phyloP scores from a whole-genome alignment of 2,329 filamentous ascomycete species.

The Beauveria caledonica region DNA sequence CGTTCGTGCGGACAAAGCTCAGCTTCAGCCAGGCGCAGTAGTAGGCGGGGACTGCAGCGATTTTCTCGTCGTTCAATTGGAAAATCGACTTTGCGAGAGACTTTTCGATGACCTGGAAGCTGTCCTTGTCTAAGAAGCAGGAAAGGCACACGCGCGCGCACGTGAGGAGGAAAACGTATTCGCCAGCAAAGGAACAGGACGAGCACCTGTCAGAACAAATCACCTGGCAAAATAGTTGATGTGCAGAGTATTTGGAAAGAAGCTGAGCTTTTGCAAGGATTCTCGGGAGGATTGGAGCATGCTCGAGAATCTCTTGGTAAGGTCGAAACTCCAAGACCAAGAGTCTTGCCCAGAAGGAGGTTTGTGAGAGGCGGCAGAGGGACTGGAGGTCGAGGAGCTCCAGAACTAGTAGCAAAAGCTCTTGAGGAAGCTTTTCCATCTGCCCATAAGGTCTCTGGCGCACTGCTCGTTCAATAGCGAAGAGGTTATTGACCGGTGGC shows the following conservation, averaged over 20 bases:
- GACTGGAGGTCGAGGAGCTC: background rate
- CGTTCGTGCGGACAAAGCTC: background rate
- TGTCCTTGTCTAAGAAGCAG: background rate
- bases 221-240: background rate
- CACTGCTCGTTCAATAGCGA: background rate
- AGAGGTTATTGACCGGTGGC: background rate
- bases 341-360: background rate
- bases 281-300: background rate
- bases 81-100: background rate
- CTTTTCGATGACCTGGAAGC: background rate
- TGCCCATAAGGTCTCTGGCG: accelerated
- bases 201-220: background rate
- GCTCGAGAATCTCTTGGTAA: background rate
- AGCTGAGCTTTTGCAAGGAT: background rate
- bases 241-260: background rate
- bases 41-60: background rate
- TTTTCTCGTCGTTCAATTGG: background rate
- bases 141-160: background rate
- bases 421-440: background rate
- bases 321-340: background rate
- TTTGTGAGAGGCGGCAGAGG: background rate
- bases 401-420: background rate
- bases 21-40: background rate
- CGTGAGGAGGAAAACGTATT: background rate
- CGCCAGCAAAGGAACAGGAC: background rate